Base-by-base conservation (phyloP, 1,139 yeast species). In the Pichia sp. region DNA sequence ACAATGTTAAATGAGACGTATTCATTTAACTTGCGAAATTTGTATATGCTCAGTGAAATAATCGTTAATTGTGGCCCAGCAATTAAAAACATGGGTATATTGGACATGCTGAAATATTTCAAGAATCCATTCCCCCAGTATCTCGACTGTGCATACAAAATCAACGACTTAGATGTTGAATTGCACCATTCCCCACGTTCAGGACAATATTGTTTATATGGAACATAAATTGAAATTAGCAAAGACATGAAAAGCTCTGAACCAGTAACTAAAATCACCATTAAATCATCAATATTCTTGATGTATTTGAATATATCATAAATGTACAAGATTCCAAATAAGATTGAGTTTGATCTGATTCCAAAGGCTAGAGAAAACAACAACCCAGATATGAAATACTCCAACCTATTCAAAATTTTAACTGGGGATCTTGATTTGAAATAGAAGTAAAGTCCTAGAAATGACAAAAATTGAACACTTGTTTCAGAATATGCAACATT, bases 111-210 rank as follows among this genome's bases (percentile, higher is more conserved):
- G 94, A 96, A 92, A 64, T 92, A 92, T 42, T 68, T 71, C 45
- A 92, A 66, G 48, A 90, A 79, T 0, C 98, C 98, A 42, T 73
- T 75, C 56, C 80, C 76, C 98, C 98, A 92, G 64, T 92, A 90
- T 54, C 80, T 73, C 3, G 68, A 53, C 65, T 92, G 98, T 8
- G 95, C 86, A 63, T 73, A 87, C n/a, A 77, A 66, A 59, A 83
- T 82, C 36, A 92, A 70, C 32, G 85, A 75, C 4, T 89, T 13
- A 53, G 61, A 23, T 64, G 54, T 16, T 62, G 55, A 39, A 12
- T 48, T 37, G 63, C 98, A 92, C 97, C 97, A 92, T 53, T 74
- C 84, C 1, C 83, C 82, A 54, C 86, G 67, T n/a, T 69, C 73
- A 2, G 86, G 83, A 62, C 98, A 92, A 58, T 79, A 85, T 24